phyloP scores from a whole-genome alignment of 345 rosid genomes.

The Syzygium aromaticum region DNA sequence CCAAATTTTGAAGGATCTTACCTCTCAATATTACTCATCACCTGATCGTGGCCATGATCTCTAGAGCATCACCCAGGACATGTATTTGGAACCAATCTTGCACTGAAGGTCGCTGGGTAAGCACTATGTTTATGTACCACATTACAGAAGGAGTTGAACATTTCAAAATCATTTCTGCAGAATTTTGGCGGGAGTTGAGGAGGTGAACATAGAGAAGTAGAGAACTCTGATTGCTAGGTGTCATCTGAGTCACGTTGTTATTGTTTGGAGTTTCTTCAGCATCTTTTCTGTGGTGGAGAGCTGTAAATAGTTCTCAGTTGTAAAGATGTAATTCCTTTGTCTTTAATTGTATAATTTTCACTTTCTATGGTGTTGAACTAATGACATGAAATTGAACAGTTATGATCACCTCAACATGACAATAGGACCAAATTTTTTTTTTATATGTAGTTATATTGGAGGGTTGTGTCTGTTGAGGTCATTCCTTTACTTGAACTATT shows the following conservation, averaged over 20 bases:
- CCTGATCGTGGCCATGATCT: constrained; percentile 6
- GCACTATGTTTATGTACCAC: background rate
- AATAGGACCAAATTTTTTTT: background rate
- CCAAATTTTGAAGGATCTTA: constrained; percentile 41
- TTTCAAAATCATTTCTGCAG: background rate
- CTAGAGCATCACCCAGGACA: background rate
- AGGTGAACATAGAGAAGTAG: background rate
- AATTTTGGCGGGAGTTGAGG: background rate
- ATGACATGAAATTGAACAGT: background rate
- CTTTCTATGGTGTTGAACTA: background rate
- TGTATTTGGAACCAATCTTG: background rate
- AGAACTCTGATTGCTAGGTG: background rate
- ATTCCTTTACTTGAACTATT: background rate
- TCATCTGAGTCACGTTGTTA: background rate
- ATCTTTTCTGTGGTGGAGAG: background rate
- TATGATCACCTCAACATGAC: background rate
- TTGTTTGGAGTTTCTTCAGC: background rate
- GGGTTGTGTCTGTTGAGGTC: background rate
- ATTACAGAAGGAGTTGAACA: background rate
- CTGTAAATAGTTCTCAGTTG: background rate
- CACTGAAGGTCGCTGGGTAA: background rate
- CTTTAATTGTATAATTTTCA: background rate
- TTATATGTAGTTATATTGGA: background rate
- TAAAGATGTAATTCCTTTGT: background rate
- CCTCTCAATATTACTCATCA: constrained; percentile 26